phyloP scores from a whole-genome alignment of 1,284 basidiomycete genomes.

The Leccinum subspadiceum region DNA sequence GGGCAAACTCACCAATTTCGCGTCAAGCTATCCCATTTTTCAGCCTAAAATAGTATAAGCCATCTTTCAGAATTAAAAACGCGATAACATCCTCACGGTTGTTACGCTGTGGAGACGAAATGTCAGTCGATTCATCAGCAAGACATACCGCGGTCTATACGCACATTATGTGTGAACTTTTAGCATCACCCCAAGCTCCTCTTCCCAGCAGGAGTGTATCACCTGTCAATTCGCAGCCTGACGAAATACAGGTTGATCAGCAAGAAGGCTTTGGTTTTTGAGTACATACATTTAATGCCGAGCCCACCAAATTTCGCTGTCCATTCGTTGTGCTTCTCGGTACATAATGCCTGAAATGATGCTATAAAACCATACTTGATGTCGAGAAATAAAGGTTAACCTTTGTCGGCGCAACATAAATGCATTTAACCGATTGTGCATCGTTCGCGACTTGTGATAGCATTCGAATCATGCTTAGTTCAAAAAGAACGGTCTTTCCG shows the following conservation, averaged over 20 bases:
- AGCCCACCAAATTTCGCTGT: slow-evolving; percentile 71
- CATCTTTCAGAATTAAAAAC: slow-evolving; percentile 1
- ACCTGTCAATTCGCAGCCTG: slow-evolving; percentile 89
- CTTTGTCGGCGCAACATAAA: slow-evolving; percentile 96
- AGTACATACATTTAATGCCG: slow-evolving; percentile 65
- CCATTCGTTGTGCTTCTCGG: slow-evolving; percentile 88
- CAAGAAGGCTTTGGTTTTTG: neutral
- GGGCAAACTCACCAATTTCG: slow-evolving; percentile 65
- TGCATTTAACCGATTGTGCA: slow-evolving; percentile 57
- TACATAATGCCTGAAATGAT: slow-evolving; percentile 72
- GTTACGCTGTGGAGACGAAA: slow-evolving; percentile 53
- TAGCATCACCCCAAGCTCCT: slow-evolving; percentile 69
- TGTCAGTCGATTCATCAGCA: slow-evolving; percentile 8
- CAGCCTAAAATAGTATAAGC: slow-evolving; percentile 54
- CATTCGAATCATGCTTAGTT: slow-evolving; percentile 84
- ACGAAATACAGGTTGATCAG: neutral
- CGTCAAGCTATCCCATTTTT: slow-evolving; percentile 94
- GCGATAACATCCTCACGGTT: slow-evolving; percentile 49
- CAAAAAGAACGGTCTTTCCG: slow-evolving; percentile 93
- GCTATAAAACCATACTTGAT: neutral
- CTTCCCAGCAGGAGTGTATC: slow-evolving; percentile 71
- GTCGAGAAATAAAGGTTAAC: slow-evolving; percentile 36
- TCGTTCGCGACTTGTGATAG: slow-evolving; percentile 46
- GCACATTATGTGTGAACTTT: slow-evolving; percentile 75
- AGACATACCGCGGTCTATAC: slow-evolving; percentile 11